These are phyloP conservation scores for Giardia muris DNA, from an alignment of 208 protist species.

Conservation along the genomic window DNA sequence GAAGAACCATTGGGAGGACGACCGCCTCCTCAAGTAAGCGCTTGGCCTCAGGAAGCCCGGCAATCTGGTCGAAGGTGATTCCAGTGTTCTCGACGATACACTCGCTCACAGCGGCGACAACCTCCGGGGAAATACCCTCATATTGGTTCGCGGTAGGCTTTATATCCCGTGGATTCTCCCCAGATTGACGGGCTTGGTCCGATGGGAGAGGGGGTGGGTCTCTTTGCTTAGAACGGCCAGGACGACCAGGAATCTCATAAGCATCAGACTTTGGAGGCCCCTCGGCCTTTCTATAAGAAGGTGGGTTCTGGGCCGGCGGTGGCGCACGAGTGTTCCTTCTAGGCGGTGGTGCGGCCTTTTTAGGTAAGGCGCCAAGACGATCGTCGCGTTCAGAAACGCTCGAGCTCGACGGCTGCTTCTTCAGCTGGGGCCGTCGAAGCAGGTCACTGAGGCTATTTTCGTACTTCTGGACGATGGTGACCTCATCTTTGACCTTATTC, in stretches of 20 bases:
- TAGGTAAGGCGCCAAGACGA: background rate
- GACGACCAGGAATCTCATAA: background rate
- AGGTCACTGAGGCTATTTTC: background rate
- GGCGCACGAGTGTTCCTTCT: background rate
- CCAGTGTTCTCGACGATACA: background rate
- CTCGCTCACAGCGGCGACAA: background rate
- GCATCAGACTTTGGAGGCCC: background rate
- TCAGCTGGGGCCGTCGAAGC: background rate
- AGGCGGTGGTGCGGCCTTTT: background rate
- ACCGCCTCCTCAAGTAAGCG: slow-evolving; percentile 34
- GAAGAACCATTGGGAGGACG: slow-evolving; percentile 35
- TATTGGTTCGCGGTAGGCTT: background rate
- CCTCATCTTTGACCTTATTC: background rate
- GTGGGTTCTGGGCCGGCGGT: background rate
- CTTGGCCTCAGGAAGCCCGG: slow-evolving; percentile 34
- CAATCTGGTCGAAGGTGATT: slow-evolving; percentile 28
- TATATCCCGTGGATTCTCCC: background rate
- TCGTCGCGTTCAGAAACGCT: background rate
- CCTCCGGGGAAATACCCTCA: background rate
- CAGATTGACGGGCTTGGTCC: background rate
- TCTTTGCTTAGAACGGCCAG: background rate
- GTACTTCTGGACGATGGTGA: background rate
- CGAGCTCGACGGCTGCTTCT: background rate
- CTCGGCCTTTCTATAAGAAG: background rate
- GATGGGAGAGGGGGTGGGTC: background rate